phyloP scores from a whole-genome alignment of 2,329 filamentous ascomycete species.

The Colletotrichum acutatum region DNA sequence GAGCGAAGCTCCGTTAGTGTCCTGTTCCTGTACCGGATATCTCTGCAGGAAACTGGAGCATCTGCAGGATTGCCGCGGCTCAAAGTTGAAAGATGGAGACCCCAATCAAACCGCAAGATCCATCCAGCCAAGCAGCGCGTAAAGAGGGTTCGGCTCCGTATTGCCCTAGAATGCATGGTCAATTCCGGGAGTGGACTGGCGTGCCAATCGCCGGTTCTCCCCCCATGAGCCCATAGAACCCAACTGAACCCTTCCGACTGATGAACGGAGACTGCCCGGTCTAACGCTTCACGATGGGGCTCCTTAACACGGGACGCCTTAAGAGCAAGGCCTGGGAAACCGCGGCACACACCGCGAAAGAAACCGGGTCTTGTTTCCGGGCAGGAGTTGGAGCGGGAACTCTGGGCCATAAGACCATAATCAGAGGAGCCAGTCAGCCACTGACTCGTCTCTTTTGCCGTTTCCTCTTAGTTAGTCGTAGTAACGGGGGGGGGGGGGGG shows the following conservation, averaged over 20 bases:
- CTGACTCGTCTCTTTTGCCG: slow-evolving; percentile 27
- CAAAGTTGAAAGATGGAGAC: slow-evolving; percentile 23
- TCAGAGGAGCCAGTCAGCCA: neutral
- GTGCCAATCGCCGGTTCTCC: slow-evolving; percentile 19
- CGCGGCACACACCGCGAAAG: neutral
- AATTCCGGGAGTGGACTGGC: slow-evolving; percentile 2
- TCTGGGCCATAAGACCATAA: neutral
- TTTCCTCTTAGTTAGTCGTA: slow-evolving; percentile 19
- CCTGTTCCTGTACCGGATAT: neutral
- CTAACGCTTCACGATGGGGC: slow-evolving; percentile 6
- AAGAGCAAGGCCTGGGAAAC: slow-evolving; percentile 5
- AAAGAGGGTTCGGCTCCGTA: slow-evolving; percentile 17
- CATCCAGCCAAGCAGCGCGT: slow-evolving; percentile 21
- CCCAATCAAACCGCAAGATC: slow-evolving; percentile 23
- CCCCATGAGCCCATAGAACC: neutral
- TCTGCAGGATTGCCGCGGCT: slow-evolving; percentile 29
- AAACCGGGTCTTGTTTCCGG: slow-evolving; percentile 17
- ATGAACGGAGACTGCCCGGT: slow-evolving; percentile 31
- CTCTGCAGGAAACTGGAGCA: slow-evolving; percentile 14
- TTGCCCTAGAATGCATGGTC: slow-evolving; percentile 12
- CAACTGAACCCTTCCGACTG: slow-evolving; percentile 26
- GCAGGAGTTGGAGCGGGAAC: neutral
- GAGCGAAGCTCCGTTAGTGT: slow-evolving; percentile 2
- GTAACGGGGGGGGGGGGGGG: slow-evolving; percentile 22
- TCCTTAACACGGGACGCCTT: slow-evolving; percentile 11